phyloP scores from a whole-genome alignment of 257 asterid genomes.

The Penstemon barbatus region DNA sequence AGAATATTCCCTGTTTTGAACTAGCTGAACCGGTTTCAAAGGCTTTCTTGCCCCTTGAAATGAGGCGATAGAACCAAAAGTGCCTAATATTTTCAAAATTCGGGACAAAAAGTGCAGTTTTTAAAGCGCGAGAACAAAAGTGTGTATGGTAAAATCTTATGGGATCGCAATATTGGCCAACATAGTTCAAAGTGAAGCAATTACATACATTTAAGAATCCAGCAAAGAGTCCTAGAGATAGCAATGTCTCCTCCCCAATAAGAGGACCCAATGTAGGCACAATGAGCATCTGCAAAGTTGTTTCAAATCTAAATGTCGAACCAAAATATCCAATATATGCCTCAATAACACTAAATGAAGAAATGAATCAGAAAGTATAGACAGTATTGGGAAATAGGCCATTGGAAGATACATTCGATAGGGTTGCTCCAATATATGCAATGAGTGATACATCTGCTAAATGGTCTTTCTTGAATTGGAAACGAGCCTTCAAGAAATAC shows the following conservation, averaged over 20 bases:
- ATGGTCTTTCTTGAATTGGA: conserved; percentile 75
- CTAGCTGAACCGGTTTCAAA: too few species aligned
- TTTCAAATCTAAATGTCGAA: conserved; percentile 9
- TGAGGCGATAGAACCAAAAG: too few species aligned
- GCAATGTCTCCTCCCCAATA: conserved; percentile 70
- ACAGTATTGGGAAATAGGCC: background rate
- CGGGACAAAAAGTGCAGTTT: too few species aligned
- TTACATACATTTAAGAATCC: conserved; percentile 46
- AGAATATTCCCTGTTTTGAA: too few species aligned
- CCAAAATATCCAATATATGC: conserved; percentile 2
- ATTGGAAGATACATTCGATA: conserved; percentile 59
- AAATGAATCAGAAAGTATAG: background rate
- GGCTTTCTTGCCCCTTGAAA: too few species aligned
- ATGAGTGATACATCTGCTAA: conserved; percentile 80
- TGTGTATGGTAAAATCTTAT: too few species aligned
- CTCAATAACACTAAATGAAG: conserved; percentile 11
- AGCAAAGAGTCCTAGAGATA: conserved; percentile 61
- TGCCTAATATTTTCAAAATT: too few species aligned
- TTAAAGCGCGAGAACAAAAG: too few species aligned
- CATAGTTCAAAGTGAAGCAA: conserved; percentile 4
- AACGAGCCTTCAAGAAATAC: conserved; percentile 80
- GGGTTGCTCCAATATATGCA: conserved; percentile 65
- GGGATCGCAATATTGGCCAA: background rate
- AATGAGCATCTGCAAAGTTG: conserved; percentile 56
- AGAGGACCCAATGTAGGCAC: conserved; percentile 74